Evolutionary conservation across 805 yeast species (phyloP).

Genomic region (Torulaspora delbrueckii): DNA sequence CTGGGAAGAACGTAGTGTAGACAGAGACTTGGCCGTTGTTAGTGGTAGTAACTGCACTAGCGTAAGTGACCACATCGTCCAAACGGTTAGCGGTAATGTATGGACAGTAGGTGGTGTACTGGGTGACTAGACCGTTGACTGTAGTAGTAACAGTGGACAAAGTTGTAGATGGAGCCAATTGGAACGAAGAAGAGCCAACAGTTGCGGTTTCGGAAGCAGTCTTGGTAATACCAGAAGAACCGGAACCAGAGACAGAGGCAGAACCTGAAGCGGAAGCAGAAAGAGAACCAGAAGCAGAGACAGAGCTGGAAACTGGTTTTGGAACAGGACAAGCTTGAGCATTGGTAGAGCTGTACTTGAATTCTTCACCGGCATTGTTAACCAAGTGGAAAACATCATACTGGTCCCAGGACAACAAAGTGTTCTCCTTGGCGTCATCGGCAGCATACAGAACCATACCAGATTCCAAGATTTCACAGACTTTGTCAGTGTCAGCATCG

Average conservation of each 20-base stretch:
- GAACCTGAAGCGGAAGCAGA: background rate
- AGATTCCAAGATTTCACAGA: conserved; percentile 20
- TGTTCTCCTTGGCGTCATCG: conserved; percentile 15
- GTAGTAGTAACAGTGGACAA: conserved; percentile 13
- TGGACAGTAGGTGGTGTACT: conserved; percentile 18
- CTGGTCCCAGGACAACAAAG: conserved; percentile 26
- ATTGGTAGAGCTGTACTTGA: conserved; percentile 18
- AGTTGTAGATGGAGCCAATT: conserved; percentile 9
- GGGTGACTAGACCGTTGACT: conserved; percentile 10
- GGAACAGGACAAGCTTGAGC: conserved; percentile 21
- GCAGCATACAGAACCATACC: conserved; percentile 26
- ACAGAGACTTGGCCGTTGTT: conserved; percentile 10
- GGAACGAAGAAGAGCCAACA: conserved; percentile 3
- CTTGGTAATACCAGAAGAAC: background rate
- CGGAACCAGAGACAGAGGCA: background rate
- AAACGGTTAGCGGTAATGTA: conserved; percentile 4
- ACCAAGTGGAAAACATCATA: conserved; percentile 25
- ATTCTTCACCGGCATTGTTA: conserved; percentile 14
- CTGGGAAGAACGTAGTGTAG: conserved; percentile 11
- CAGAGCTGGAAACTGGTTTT: background rate
- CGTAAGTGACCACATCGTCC: conserved; percentile 6
- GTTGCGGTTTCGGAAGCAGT: conserved; percentile 1
- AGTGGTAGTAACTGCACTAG: conserved; percentile 11
- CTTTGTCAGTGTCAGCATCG: conserved; percentile 12
- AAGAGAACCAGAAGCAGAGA: conserved; percentile 1